These are phyloP conservation scores for Anastatica hierochuntica DNA, from an alignment of 345 rosid genomes.

Conservation along the genomic window DNA sequence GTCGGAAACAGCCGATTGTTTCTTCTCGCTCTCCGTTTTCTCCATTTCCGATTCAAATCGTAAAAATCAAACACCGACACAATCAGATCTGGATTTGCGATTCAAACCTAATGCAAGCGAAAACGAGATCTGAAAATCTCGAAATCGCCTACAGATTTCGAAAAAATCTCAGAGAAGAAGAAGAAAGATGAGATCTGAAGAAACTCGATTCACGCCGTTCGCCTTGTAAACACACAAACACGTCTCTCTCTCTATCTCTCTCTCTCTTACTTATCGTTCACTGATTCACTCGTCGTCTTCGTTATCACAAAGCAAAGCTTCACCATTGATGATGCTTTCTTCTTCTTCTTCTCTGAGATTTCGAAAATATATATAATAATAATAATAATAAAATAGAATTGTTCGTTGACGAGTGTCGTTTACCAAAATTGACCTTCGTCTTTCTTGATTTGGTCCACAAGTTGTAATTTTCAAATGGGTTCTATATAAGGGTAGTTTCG, in stretches of 20 bases:
- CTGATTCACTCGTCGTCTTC: slow-evolving; percentile 10
- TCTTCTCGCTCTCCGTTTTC: slow-evolving; percentile 51
- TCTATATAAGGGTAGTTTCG: background rate
- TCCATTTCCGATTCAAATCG: background rate
- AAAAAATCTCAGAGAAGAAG: background rate
- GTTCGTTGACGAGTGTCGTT: slow-evolving; percentile 18
- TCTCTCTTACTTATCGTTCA: background rate
- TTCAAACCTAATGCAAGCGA: slow-evolving; percentile 14
- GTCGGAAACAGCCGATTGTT: slow-evolving; percentile 61
- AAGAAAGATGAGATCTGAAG: slow-evolving; percentile 7
- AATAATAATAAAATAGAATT: no score
- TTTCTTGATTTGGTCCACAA: no score
- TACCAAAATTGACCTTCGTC: slow-evolving; percentile 22
- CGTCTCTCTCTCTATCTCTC: slow-evolving; percentile 6
- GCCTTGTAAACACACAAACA: background rate
- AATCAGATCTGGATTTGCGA: slow-evolving; percentile 4
- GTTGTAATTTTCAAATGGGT: background rate
- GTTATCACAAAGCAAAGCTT: slow-evolving; percentile 4
- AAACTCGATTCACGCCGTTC: background rate
- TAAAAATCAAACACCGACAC: slow-evolving; percentile 1
- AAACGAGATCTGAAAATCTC: slow-evolving; percentile 25
- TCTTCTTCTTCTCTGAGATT: slow-evolving; percentile 7
- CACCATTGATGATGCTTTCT: slow-evolving; percentile 22
- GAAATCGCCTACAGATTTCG: slow-evolving; percentile 4
- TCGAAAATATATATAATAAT: background rate